phyloP scores from a whole-genome alignment of 2,329 filamentous ascomycete species.

The Phialophora verrucosa region DNA sequence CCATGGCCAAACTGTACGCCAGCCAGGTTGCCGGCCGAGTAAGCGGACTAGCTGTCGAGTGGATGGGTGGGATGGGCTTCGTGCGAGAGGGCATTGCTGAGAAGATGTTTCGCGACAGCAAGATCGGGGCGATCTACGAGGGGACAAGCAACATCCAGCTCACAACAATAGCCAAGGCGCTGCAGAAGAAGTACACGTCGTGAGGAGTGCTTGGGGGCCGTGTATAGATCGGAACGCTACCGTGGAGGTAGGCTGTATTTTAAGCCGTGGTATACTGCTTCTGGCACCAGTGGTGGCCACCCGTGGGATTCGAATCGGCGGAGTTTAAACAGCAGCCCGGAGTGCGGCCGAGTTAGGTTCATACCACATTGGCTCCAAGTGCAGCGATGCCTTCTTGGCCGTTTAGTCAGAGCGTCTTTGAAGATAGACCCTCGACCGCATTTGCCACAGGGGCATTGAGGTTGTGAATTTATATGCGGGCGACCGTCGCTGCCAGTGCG shows the following conservation, averaged over 20 bases:
- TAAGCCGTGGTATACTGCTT: background rate
- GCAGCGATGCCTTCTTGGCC: background rate
- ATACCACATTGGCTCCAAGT: background rate
- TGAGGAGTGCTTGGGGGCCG: slow-evolving; percentile 41
- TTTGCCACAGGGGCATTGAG: background rate
- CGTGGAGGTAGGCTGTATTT: slow-evolving; percentile 7
- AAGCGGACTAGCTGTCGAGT: slow-evolving; percentile 85
- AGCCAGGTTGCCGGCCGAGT: slow-evolving; percentile 91
- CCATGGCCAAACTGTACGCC: slow-evolving; percentile 96
- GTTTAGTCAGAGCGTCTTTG: slow-evolving; percentile 1
- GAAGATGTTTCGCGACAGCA: slow-evolving; percentile 97
- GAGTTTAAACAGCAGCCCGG: background rate
- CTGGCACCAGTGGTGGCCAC: too few species aligned
- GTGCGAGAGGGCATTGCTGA: slow-evolving; percentile 94
- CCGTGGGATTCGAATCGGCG: too few species aligned
- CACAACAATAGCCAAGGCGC: slow-evolving; percentile 71
- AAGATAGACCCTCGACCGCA: background rate
- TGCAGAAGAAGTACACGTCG: slow-evolving; percentile 72
- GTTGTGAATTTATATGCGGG: background rate
- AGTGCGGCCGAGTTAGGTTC: background rate
- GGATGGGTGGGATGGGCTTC: slow-evolving; percentile 99
- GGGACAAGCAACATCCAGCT: slow-evolving; percentile 74
- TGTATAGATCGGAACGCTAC: slow-evolving; percentile 6
- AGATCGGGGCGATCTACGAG: slow-evolving; percentile 98
- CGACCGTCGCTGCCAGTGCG: background rate